Percentiles rank a stretch among this genome's conserved stretches.
phyloP scores from a whole-genome alignment of 345 rosid species.

The Dipteronia sinensis region DNA sequence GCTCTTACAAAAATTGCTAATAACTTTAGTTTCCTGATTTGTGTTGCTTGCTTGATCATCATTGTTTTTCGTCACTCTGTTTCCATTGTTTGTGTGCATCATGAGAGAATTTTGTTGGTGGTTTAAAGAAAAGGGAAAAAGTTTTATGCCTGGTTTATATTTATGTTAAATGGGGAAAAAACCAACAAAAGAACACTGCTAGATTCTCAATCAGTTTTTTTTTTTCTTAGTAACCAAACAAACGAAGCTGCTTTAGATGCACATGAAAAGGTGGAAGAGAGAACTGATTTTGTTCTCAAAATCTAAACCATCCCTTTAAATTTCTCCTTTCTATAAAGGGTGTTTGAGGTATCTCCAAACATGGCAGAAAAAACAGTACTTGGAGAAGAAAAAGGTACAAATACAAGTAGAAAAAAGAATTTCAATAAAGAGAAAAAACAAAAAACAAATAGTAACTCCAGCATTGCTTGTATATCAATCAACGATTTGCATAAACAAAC shows the following conservation, averaged over 20 bases:
- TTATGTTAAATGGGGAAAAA: no score
- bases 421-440: not conserved
- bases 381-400: not conserved
- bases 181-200: not conserved
- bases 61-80: not conserved
- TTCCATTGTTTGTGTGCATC: no score
- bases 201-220: slow-evolving; percentile 5
- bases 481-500: slow-evolving; percentile 6
- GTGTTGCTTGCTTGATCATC: not conserved
- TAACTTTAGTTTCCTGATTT: not conserved
- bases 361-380: not conserved
- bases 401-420: not conserved
- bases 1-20: not conserved
- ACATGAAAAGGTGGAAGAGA: slow-evolving; percentile 25
- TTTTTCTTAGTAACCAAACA: slow-evolving; percentile 8
- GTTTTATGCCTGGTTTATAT: no score
- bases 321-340: slow-evolving; percentile 26
- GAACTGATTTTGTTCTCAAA: slow-evolving; percentile 32
- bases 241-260: slow-evolving; percentile 27
- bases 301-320: slow-evolving; percentile 23
- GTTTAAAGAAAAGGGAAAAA: no score
- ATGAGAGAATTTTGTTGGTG: no score
- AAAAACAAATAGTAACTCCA: not conserved
- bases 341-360: slow-evolving; percentile 26
- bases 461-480: not conserved